Evolutionary conservation across 2,329 filamentous ascomycete genomes (phyloP).

Genomic region (Amylocarpus encephaloides): DNA sequence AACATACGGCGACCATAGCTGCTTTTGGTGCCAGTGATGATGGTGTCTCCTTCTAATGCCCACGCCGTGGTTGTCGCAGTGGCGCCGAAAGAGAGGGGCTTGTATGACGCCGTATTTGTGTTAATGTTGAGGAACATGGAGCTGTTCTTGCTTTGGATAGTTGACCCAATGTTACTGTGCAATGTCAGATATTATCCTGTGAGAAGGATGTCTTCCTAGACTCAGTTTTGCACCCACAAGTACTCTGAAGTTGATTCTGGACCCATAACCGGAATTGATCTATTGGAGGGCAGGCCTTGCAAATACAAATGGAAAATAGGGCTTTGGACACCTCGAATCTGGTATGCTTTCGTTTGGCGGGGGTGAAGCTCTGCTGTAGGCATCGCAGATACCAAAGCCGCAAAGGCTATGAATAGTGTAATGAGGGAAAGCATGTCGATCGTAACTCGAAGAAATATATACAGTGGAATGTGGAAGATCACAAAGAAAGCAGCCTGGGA

Average conservation of each 20-base stretch:
- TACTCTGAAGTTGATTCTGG: slow-evolving; percentile 43
- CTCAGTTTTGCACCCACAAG: slow-evolving; percentile 28
- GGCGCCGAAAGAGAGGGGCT: slow-evolving; percentile 42
- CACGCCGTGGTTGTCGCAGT: slow-evolving; percentile 41
- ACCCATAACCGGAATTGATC: slow-evolving; percentile 42
- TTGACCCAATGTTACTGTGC: slow-evolving; percentile 37
- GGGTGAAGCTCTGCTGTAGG: slow-evolving; percentile 4
- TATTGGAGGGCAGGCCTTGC: slow-evolving; percentile 33
- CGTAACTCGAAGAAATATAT: neutral
- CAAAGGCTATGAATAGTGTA: neutral
- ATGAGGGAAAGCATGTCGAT: slow-evolving; percentile 4
- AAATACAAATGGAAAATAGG: slow-evolving; percentile 49
- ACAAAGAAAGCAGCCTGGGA: neutral
- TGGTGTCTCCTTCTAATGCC: slow-evolving; percentile 43
- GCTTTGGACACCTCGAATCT: slow-evolving; percentile 43
- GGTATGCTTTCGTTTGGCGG: slow-evolving; percentile 31
- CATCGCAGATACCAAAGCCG: neutral
- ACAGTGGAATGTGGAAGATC: neutral
- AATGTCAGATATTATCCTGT: neutral
- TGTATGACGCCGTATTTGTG: slow-evolving; percentile 42
- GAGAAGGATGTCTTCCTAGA: neutral
- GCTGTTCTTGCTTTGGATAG: slow-evolving; percentile 45
- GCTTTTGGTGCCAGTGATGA: slow-evolving; percentile 41
- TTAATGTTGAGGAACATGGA: slow-evolving; percentile 43
- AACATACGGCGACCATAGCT: slow-evolving; percentile 37